Evolutionary conservation across 257 asterid genomes (phyloP).

Genomic region (Nicotiana noctiflora): DNA sequence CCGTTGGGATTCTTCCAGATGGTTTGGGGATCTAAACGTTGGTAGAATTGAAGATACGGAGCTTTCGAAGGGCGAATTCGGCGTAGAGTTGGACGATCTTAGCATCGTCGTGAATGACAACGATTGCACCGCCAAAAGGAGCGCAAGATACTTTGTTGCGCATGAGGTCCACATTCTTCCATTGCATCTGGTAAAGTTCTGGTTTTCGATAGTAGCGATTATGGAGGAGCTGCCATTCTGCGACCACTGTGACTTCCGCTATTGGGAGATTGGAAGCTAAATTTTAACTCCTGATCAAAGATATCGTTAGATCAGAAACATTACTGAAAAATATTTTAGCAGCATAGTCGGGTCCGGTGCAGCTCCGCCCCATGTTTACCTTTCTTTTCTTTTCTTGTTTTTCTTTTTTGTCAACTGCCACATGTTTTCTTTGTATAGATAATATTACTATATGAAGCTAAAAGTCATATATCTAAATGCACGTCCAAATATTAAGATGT

Average conservation of each 20-base stretch:
- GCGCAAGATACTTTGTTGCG: constrained; percentile 93
- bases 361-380: too few relatives aligned
- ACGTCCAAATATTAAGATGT: too few relatives aligned
- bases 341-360: background rate
- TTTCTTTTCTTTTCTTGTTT: too few relatives aligned
- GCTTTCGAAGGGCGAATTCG: constrained; percentile 88
- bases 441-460: too few relatives aligned
- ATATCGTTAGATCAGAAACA: background rate
- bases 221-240: constrained; percentile 94
- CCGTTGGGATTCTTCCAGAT: constrained; percentile 93
- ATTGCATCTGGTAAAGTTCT: constrained; percentile 41
- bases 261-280: constrained; percentile 14
- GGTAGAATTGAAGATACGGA: constrained; percentile 83
- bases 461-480: too few relatives aligned
- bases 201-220: constrained; percentile 67
- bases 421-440: background rate
- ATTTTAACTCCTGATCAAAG: background rate
- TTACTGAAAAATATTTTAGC: background rate
- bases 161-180: constrained; percentile 91
- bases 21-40: constrained; percentile 69
- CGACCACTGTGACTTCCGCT: constrained; percentile 92
- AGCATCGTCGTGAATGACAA: constrained; percentile 88
- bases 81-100: constrained; percentile 92
- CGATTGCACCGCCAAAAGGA: constrained; percentile 89
- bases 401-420: background rate